Evolutionary conservation across 2,329 filamentous ascomycete species (phyloP).

Genomic region (Trichoderma lentiforme): DNA sequence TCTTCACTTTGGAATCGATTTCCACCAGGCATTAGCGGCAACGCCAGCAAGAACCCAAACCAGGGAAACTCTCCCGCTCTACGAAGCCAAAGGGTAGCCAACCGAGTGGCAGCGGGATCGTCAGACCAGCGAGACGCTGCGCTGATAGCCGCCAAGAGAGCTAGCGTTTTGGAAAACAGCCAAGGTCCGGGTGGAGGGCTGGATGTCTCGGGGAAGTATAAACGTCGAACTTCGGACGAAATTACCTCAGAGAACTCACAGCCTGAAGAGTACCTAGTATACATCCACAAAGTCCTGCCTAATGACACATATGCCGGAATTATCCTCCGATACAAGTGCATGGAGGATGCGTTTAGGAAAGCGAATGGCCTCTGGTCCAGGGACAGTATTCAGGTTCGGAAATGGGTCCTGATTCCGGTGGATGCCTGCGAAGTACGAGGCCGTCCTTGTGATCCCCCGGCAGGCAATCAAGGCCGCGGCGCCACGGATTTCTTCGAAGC

Average conservation of each 20-base stretch:
- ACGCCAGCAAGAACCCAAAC: background rate
- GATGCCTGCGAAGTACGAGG: conserved; percentile 86
- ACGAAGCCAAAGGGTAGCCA: conserved; percentile 35
- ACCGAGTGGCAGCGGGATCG: conserved; percentile 54
- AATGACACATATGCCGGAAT: conserved; percentile 89
- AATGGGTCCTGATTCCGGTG: conserved; percentile 78
- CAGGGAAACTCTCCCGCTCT: conserved; percentile 53
- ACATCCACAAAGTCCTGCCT: conserved; percentile 80
- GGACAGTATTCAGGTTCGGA: conserved; percentile 82
- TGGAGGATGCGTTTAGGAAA: conserved; percentile 76
- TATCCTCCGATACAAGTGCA: conserved; percentile 84
- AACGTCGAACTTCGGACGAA: conserved; percentile 68
- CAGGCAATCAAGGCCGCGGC: conserved; percentile 35
- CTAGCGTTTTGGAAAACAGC: conserved; percentile 59
- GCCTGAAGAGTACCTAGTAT: conserved; percentile 75
- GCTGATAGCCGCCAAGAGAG: conserved; percentile 54
- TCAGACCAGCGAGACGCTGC: conserved; percentile 51
- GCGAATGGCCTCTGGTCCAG: conserved; percentile 94
- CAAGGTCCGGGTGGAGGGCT: conserved; percentile 58
- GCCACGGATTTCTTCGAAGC: conserved; percentile 47
- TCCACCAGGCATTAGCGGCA: conserved; percentile 21
- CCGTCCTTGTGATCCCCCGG: conserved; percentile 57
- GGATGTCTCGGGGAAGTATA: conserved; percentile 54
- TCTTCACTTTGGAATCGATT: conserved; percentile 23
- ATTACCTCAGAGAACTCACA: conserved; percentile 51